Percentiles rank a stretch among this genome's conserved stretches.
Evolutionary conservation across 768 basidiomycete genomes (phyloP).

Genomic region (Exidia glandulosa): DNA sequence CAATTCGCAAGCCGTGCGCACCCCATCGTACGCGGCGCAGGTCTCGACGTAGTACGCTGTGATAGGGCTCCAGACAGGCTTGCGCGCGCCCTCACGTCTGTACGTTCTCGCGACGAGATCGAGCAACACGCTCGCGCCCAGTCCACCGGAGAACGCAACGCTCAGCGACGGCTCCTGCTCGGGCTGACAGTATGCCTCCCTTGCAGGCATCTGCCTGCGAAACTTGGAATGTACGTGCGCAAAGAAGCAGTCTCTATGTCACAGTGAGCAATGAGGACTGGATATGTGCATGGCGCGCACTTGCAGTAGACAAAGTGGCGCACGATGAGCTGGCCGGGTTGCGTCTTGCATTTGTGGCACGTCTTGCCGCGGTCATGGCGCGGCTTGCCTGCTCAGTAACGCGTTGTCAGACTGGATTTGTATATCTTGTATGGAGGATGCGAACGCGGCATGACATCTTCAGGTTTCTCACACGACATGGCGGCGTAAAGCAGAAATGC

Average conservation of each 20-base stretch:
- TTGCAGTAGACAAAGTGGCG: conserved; percentile 80
- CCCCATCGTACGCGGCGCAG: conserved; percentile 42
- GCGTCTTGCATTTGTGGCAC: conserved; percentile 68
- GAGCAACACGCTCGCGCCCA: conserved; percentile 62
- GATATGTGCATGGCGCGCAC: conserved; percentile 23
- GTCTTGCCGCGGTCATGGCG: conserved; percentile 56
- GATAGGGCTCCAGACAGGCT: conserved; percentile 50
- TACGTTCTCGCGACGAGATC: conserved; percentile 56
- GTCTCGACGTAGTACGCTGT: conserved; percentile 62
- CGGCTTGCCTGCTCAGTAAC: conserved; percentile 36
- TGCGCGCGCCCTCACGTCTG: conserved; percentile 24
- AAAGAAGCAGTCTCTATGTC: conserved; percentile 50
- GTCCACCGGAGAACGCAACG: conserved; percentile 68
- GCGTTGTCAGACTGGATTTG: not conserved
- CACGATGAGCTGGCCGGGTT: conserved; percentile 55
- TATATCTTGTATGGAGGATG: not conserved
- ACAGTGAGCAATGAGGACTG: not conserved
- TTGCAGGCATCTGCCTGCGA: conserved; percentile 40
- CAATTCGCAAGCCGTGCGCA: not conserved
- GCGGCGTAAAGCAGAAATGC: conserved; percentile 7
- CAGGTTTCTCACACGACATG: not conserved
- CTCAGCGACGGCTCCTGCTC: conserved; percentile 49
- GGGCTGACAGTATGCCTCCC: conserved; percentile 42
- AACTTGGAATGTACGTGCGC: conserved; percentile 54
- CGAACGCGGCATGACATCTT: not conserved